phyloP scores from a whole-genome alignment of 140 eudicot species.

The Oenanthe javanica region DNA sequence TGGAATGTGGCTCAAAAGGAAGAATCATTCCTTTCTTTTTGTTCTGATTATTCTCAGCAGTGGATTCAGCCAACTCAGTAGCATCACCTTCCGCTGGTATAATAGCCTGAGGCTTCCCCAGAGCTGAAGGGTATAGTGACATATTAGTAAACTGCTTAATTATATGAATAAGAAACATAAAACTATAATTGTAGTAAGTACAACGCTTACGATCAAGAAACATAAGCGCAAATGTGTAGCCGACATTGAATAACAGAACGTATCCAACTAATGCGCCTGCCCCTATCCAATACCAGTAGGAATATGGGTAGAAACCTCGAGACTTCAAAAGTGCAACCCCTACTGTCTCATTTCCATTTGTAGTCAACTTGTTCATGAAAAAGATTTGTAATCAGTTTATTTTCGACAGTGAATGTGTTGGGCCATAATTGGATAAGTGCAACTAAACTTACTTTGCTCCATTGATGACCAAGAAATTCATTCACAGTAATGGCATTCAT shows the following conservation, averaged over 20 bases:
- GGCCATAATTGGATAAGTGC: background rate
- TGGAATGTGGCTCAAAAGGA: constrained; percentile 79
- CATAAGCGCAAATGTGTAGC: constrained; percentile 38
- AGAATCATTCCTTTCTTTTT: constrained; percentile 82
- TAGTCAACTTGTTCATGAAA: constrained; percentile 14
- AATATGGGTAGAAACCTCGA: constrained; percentile 54
- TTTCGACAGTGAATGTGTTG: background rate
- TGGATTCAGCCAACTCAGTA: constrained; percentile 20
- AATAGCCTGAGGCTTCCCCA: constrained; percentile 51
- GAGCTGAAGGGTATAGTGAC: constrained; percentile 33
- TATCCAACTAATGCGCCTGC: constrained; percentile 37
- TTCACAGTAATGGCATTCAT: constrained; percentile 60
- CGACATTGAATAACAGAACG: constrained; percentile 30
- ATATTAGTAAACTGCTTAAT: background rate
- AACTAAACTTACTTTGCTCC: constrained; percentile 49
- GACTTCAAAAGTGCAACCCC: constrained; percentile 39
- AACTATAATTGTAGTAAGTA: background rate
- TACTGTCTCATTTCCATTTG: constrained; percentile 5
- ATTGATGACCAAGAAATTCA: constrained; percentile 60
- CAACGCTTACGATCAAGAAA: constrained; percentile 46
- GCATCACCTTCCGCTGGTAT: constrained; percentile 25
- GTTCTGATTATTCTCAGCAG: constrained; percentile 21
- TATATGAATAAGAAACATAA: background rate
- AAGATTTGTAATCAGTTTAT: background rate
- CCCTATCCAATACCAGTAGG: constrained; percentile 67